Percentiles rank a stretch among this genome's conserved stretches.
Conservation (phyloP, 2,329 filamentous ascomycete species). For the Alternaria triticimaculans region DNA sequence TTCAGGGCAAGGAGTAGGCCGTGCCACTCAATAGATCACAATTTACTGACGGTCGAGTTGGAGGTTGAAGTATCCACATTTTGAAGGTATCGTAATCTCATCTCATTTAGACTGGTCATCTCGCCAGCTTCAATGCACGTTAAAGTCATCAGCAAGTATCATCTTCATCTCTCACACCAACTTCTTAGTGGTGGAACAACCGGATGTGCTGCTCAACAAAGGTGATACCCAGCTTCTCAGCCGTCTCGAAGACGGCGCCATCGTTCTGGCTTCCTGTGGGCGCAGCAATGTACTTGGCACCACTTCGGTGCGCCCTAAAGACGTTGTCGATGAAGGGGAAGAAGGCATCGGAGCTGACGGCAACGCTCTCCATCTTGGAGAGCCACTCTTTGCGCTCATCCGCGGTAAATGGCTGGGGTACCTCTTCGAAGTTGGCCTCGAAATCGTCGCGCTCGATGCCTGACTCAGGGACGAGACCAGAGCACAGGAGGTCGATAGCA, state of each 20-base stretch:
- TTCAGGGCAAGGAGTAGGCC: neutral
- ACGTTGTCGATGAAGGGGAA: constrained; percentile 99
- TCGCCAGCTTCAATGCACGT: constrained; percentile 6
- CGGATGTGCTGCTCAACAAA: constrained; percentile 95
- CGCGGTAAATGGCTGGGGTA: constrained; percentile 79
- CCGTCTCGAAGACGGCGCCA: constrained; percentile 80
- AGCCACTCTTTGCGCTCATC: constrained; percentile 90
- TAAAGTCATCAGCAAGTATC: neutral
- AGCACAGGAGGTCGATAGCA: constrained; percentile 93
- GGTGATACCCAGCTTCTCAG: constrained; percentile 88
- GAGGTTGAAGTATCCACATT: constrained; percentile 13
- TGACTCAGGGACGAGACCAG: constrained; percentile 82
- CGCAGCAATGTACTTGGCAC: constrained; percentile 94
- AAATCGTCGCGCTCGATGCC: constrained; percentile 86
- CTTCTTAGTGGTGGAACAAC: constrained; percentile 86
- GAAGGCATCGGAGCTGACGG: constrained; percentile 93
- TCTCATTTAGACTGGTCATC: neutral
- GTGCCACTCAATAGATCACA: neutral
- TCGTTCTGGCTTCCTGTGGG: constrained; percentile 91
- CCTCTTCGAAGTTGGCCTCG: constrained; percentile 87
- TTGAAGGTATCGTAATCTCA: constrained; percentile 10
- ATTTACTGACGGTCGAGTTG: neutral
- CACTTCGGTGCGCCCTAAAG: constrained; percentile 86
- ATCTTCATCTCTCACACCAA: neutral
- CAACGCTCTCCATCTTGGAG: constrained; percentile 79